Base-by-base conservation (phyloP, 2,329 filamentous ascomycete genomes). In the Penicillium sp. region DNA sequence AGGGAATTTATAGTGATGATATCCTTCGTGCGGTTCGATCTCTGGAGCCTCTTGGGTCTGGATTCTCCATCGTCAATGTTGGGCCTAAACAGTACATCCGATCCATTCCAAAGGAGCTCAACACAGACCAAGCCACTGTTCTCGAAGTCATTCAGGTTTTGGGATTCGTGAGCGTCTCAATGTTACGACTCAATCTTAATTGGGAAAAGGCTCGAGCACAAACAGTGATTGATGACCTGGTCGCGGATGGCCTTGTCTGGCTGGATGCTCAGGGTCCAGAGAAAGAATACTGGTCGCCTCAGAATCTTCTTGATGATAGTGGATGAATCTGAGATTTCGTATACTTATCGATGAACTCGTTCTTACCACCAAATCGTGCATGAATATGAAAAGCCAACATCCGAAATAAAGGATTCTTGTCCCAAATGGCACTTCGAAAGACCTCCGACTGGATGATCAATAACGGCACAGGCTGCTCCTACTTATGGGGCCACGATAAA, bases 21-120 rank as follows among this genome's bases (percentile, higher is more conserved):
- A 88, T 99, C 42, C 84, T 95, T 54, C 87, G 93, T 21, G 93
- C 95, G 0, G 92, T 98, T 6, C 89, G 89, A 60, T 93, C 92
- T 13, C 84, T 99, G 25, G 86, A 89, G 67, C 95, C 95, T 0
- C 84, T 99, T 2, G 93, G 93, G 0, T 92, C 91, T 0, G 91
- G 92, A 19, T 97, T 96, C 76, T 89, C 87, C 26, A 88, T 96
- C 56, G 83, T 96, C 62, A 87, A 83, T 54, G 90, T 99, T 59
- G 95, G 95, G 8, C 87, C 87, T 63, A 90, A 90, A 69, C 85
- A 90, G 60, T 95, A 96, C 76, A 93, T 99, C 54, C 86, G 95
- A 27, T 96, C 92, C 3, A 88, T 99, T 42, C 95, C 95, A 1
- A 95, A 96, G 73, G 95, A 99, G 77, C 83, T 99, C 61, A 97